Conservation (phyloP, 2,329 filamentous ascomycete genomes). For the Helminthosporium solani region DNA sequence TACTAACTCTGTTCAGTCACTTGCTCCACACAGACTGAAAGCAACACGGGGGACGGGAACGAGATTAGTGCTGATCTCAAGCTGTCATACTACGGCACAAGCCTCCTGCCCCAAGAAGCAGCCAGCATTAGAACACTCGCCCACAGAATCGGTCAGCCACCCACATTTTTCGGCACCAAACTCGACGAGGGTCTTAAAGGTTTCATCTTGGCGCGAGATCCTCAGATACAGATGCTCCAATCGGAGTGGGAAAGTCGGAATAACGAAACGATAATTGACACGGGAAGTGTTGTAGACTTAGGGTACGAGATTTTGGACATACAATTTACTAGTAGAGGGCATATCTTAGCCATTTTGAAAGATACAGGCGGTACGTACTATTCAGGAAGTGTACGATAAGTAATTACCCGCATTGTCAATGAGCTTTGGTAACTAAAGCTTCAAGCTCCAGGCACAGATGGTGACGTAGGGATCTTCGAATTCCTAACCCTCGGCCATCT, state of each 20-base stretch:
- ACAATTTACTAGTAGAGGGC: conserved; percentile 9
- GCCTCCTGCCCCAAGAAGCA: conserved; percentile 15
- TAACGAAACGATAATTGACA: conserved; percentile 4
- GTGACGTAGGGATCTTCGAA: background rate
- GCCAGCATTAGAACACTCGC: background rate
- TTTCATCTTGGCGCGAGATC: background rate
- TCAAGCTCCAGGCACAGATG: too few species aligned
- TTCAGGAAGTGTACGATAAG: background rate
- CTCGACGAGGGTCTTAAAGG: conserved; percentile 3
- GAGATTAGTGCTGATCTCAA: background rate
- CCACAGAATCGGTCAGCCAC: background rate
- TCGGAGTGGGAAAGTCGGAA: conserved; percentile 10
- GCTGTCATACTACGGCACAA: conserved; percentile 21
- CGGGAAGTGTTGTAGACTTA: background rate
- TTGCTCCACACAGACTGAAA: background rate
- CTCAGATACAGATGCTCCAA: conserved; percentile 12
- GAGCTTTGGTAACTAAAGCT: too few species aligned
- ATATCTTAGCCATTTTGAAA: conserved; percentile 2
- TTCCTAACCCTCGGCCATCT: background rate
- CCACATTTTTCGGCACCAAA: conserved; percentile 3
- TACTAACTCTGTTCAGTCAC: conserved; percentile 9
- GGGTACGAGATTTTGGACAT: conserved; percentile 7
- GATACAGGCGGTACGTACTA: background rate
- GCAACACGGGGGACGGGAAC: background rate
- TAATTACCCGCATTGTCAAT: background rate